Conservation (phyloP, 2,329 filamentous ascomycete species). For the Gremmenia infestans region DNA sequence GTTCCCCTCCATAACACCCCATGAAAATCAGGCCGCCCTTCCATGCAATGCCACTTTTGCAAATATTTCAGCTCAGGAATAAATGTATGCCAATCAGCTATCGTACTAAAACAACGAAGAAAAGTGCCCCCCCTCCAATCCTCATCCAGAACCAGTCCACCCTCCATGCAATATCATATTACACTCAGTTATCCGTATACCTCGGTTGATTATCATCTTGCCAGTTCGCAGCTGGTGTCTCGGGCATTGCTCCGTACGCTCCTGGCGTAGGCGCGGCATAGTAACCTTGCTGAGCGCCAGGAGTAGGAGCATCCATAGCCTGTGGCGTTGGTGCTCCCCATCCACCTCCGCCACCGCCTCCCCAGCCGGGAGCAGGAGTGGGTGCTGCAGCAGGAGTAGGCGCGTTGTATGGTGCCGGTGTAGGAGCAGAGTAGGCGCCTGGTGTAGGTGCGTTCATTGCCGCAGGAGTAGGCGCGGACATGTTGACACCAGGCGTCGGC, state of each 20-base stretch:
- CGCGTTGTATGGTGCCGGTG: conserved; percentile 43
- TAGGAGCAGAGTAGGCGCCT: conserved; percentile 50
- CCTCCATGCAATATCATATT: neutral
- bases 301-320: conserved; percentile 46
- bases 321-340: conserved; percentile 43
- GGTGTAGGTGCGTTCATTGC: conserved; percentile 67
- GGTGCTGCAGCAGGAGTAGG: conserved; percentile 55
- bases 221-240: conserved; percentile 52
- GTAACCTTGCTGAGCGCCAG: conserved; percentile 34
- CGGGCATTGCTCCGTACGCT: conserved; percentile 39
- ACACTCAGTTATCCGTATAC: conserved; percentile 31
- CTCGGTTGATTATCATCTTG: conserved; percentile 37
- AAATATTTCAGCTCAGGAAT: too few species aligned
- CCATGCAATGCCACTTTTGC: too few species aligned
- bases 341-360: conserved; percentile 20
- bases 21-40: too few species aligned
- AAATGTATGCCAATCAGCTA: too few species aligned
- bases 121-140: too few species aligned
- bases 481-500: conserved; percentile 57
- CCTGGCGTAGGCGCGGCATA: conserved; percentile 32
- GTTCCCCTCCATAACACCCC: too few species aligned
- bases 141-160: too few species aligned
- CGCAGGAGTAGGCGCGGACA: conserved; percentile 58
- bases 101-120: too few species aligned
- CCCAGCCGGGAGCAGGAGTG: conserved; percentile 62